Conservation (phyloP, 164 flowering plant species). For the Magnolia kwangsiensis region DNA sequence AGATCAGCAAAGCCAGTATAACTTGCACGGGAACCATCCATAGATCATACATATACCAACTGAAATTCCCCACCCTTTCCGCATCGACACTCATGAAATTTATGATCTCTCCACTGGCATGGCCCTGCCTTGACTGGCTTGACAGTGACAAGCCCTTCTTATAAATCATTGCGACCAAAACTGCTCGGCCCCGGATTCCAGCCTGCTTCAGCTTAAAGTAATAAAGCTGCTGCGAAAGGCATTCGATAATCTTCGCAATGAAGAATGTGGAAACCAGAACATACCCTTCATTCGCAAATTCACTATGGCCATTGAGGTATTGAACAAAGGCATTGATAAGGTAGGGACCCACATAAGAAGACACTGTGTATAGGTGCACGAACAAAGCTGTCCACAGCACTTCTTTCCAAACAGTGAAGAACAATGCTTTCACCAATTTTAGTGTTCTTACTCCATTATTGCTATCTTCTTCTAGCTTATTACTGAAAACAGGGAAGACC, state of each 20-base stretch:
- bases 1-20: conserved; percentile 45
- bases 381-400: conserved; percentile 36
- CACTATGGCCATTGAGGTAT: conserved; percentile 45
- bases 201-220: conserved; percentile 44
- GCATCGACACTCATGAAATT: conserved; percentile 79
- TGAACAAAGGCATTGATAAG: conserved; percentile 67
- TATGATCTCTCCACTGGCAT: conserved; percentile 65
- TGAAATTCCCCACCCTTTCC: conserved; percentile 52
- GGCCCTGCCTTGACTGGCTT: conserved; percentile 52
- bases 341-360: conserved; percentile 74
- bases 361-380: conserved; percentile 32
- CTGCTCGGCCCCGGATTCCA: conserved; percentile 46
- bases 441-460: conserved; percentile 30
- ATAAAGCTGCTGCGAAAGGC: conserved; percentile 57
- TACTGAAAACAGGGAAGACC: conserved; percentile 25
- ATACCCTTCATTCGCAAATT: conserved; percentile 45
- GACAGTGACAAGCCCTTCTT: conserved; percentile 65
- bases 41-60: conserved; percentile 61
- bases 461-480: conserved; percentile 17
- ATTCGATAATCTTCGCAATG: conserved; percentile 59
- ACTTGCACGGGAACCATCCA: conserved; percentile 65
- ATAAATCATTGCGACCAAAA: conserved; percentile 46
- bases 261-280: conserved; percentile 47
- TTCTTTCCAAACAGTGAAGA: conserved; percentile 43
- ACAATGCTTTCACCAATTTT: conserved; percentile 43